phyloP scores from a whole-genome alignment of 2,329 filamentous ascomycete genomes.

The Fusarium coffeatum region DNA sequence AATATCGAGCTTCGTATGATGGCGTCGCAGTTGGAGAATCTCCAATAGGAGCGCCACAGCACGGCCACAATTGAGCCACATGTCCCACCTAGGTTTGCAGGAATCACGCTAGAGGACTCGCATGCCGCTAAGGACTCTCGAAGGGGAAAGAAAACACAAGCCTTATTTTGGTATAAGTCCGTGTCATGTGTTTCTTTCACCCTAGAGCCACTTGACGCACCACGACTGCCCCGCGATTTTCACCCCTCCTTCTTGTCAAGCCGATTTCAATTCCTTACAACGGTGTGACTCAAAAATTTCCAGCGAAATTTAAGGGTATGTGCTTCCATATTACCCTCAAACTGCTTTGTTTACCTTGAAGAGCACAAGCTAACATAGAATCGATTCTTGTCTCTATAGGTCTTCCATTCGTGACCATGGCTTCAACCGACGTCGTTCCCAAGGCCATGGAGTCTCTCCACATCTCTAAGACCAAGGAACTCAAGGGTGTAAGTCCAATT shows the following conservation, averaged over 20 bases:
- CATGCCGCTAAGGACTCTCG: not conserved
- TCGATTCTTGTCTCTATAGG: slow-evolving; percentile 6
- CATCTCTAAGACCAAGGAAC: slow-evolving; percentile 70
- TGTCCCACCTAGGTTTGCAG: not conserved
- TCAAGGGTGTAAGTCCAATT: slow-evolving; percentile 63
- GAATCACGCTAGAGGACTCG: not conserved
- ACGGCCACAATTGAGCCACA: slow-evolving; percentile 41
- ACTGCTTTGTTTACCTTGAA: not conserved
- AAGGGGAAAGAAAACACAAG: not conserved
- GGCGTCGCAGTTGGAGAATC: slow-evolving; percentile 18
- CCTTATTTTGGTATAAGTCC: not conserved
- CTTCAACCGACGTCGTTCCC: slow-evolving; percentile 54
- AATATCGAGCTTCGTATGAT: slow-evolving; percentile 15
- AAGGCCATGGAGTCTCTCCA: slow-evolving; percentile 64
- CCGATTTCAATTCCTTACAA: slow-evolving; percentile 35
- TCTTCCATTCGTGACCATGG: slow-evolving; percentile 56
- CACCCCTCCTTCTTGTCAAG: slow-evolving; percentile 50
- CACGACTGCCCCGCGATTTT: slow-evolving; percentile 52
- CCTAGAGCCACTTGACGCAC: slow-evolving; percentile 9
- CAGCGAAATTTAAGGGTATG: slow-evolving; percentile 43
- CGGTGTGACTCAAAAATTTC: slow-evolving; percentile 51
- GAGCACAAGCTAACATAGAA: slow-evolving; percentile 13
- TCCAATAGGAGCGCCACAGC: slow-evolving; percentile 40
- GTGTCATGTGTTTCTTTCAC: slow-evolving; percentile 6
- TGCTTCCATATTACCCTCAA: slow-evolving; percentile 2